Base-by-base conservation (phyloP, 306 rosid species). In the Cyclanthera cordifolia region DNA sequence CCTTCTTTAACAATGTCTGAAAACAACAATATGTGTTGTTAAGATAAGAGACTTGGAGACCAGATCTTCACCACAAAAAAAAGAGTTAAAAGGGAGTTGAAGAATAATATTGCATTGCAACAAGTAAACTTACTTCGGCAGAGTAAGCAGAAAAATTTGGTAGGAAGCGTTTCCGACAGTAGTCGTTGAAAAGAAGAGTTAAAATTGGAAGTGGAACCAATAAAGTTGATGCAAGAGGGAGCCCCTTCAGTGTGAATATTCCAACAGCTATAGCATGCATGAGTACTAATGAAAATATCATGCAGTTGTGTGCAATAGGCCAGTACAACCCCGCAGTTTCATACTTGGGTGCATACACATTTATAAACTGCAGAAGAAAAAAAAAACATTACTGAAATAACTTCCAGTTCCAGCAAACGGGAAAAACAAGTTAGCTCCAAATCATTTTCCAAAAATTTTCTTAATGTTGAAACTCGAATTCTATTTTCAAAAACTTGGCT, bases 181-280 rank as follows among this genome's bases (percentile, higher is more conserved):
- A 93, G 77, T 85, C 94, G 1, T 93, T 90, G 43, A 93, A 93
- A 21, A 93, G 85, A 72, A 93, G 99, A 0, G 96, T 93, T 59
- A 90, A 83, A 70, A 86, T 12, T 3, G 99, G 95, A 58, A 93
- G 88, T 69, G 99, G 99, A 67, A 90, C 23, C 6, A 51, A 61
- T 70, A 82, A 71, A 56, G 77, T 69, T 46, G 98, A 66, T 67
- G 79, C 71, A 11, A 69, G 34, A 52, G 91, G 46, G 70, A 84
- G 82, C 56, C 74, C 82, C 82, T 93, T 93, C 75, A 82, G 55
- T 19, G 99, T 80, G 76, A 93, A 93, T 65, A 90, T 81, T 87
- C 99, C 99, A 76, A 82, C 83, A 5, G 99, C 99, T 78, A 93
- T 90, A 52, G 85, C 81, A 50, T 90, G 99, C 99, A 87, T 90